phyloP scores from a whole-genome alignment of 2,329 filamentous ascomycete genomes.

The Raffaelea albimanens region DNA sequence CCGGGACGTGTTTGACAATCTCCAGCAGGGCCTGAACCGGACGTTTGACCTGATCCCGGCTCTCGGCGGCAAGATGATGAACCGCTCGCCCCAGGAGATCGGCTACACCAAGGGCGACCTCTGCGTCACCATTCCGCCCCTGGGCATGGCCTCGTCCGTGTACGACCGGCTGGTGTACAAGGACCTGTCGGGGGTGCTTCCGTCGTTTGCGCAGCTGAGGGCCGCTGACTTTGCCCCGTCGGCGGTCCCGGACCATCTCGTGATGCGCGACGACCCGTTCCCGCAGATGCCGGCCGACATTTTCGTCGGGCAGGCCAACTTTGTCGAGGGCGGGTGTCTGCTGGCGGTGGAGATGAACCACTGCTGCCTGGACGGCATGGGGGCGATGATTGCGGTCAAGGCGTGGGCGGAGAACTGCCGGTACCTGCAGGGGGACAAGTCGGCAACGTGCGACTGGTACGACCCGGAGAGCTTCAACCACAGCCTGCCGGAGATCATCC shows the following conservation, averaged over 20 bases:
- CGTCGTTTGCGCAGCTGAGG: not conserved
- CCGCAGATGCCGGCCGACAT: slow-evolving; percentile 1
- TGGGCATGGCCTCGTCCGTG: not conserved
- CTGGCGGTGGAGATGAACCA: slow-evolving; percentile 3
- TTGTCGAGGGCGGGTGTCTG: slow-evolving; percentile 2
- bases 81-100: not conserved
- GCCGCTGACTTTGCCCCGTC: not conserved
- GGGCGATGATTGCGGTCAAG: not conserved
- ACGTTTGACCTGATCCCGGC: slow-evolving; percentile 1
- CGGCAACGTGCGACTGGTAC: not conserved
- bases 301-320: slow-evolving; percentile 2
- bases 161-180: not conserved
- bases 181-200: slow-evolving; percentile 1
- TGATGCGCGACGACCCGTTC: slow-evolving; percentile 3
- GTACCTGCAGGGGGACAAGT: not conserved
- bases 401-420: slow-evolving; percentile 4
- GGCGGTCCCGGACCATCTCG: not conserved
- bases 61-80: slow-evolving; percentile 2
- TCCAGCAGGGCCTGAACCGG: not conserved
- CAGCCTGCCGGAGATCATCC: not conserved
- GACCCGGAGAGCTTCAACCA: slow-evolving; percentile 5
- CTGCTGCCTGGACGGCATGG: slow-evolving; percentile 3
- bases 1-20: not conserved
- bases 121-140: slow-evolving; percentile 1
- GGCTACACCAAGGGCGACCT: not conserved